Evolutionary conservation across 768 basidiomycete species (phyloP).

Genomic region (Lentinula lateritia): DNA sequence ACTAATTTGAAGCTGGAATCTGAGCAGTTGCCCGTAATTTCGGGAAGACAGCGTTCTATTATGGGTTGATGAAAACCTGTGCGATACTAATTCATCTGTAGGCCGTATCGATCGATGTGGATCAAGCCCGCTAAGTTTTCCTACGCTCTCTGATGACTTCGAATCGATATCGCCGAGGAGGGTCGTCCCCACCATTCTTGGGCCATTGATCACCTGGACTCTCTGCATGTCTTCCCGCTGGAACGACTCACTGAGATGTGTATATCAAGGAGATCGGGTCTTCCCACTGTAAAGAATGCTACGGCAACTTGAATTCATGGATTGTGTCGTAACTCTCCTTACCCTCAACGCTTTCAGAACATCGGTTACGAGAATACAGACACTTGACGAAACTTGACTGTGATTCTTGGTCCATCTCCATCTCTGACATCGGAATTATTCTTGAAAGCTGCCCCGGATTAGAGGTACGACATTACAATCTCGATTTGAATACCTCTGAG

Average conservation of each 20-base stretch:
- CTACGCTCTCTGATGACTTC: slow-evolving; percentile 18
- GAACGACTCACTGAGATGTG: slow-evolving; percentile 18
- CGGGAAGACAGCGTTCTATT: slow-evolving; percentile 25
- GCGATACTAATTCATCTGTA: no score
- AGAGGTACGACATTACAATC: slow-evolving; percentile 17
- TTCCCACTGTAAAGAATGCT: slow-evolving; percentile 14
- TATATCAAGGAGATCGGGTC: slow-evolving; percentile 20
- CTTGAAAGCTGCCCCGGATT: slow-evolving; percentile 27
- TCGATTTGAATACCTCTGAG: slow-evolving; percentile 4
- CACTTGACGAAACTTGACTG: slow-evolving; percentile 25
- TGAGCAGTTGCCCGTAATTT: slow-evolving; percentile 19
- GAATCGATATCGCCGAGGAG: slow-evolving; percentile 23
- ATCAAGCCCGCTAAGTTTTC: slow-evolving; percentile 23
- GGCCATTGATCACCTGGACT: slow-evolving; percentile 31
- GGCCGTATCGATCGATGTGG: slow-evolving; percentile 32
- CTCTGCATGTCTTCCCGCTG: slow-evolving; percentile 24
- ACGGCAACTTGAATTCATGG: slow-evolving; percentile 13
- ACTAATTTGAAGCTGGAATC: slow-evolving; percentile 26
- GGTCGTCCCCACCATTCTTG: slow-evolving; percentile 33
- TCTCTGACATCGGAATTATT: slow-evolving; percentile 25
- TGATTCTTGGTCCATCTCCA: slow-evolving; percentile 32
- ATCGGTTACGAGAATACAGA: slow-evolving; percentile 16
- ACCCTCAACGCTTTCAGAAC: slow-evolving; percentile 23
- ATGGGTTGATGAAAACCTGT: slow-evolving; percentile 33
- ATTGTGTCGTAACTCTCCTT: slow-evolving; percentile 24